Evolutionary conservation across 1,139 yeast species (phyloP).

Genomic region (Schwanniomyces etchellsii): DNA sequence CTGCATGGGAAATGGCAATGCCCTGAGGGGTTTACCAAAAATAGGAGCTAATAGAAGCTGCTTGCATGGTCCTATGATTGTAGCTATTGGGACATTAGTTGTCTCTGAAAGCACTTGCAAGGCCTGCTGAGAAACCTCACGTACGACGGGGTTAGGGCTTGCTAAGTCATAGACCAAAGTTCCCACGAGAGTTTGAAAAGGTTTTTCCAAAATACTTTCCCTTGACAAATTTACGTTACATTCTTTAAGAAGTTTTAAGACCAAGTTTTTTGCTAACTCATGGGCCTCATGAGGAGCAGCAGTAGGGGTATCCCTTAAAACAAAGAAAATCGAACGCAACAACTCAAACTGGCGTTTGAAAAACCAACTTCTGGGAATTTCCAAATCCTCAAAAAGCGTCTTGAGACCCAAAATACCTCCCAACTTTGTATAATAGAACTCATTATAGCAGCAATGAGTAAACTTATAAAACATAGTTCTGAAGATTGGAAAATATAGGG

Average conservation of each 20-base stretch:
- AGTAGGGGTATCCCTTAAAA: constrained; percentile 82
- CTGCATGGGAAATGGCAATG: constrained; percentile 97
- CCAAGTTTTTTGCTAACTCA: constrained; percentile 62
- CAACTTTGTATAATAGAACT: constrained; percentile 73
- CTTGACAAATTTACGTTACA: constrained; percentile 59
- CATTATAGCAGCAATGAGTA: constrained; percentile 89
- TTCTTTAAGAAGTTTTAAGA: constrained; percentile 56
- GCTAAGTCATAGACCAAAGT: constrained; percentile 89
- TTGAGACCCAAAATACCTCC: constrained; percentile 87
- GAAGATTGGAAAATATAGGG: constrained; percentile 68
- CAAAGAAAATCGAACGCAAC: constrained; percentile 82
- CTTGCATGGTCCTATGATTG: constrained; percentile 77
- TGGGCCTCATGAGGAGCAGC: constrained; percentile 83
- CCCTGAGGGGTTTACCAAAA: constrained; percentile 93
- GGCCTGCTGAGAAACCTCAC: constrained; percentile 77
- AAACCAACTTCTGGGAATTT: constrained; percentile 69
- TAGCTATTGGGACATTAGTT: constrained; percentile 63
- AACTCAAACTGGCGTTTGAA: constrained; percentile 76
- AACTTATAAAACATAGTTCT: constrained; percentile 75
- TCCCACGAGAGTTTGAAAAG: constrained; percentile 81
- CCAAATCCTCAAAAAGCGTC: constrained; percentile 63
- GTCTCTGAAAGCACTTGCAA: constrained; percentile 64
- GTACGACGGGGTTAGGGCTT: constrained; percentile 76
- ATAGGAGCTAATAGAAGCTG: constrained; percentile 83
- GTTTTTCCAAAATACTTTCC: constrained; percentile 58